Base-by-base conservation (phyloP, 2,329 filamentous ascomycete species). In the Plenodomus lindquistii region DNA sequence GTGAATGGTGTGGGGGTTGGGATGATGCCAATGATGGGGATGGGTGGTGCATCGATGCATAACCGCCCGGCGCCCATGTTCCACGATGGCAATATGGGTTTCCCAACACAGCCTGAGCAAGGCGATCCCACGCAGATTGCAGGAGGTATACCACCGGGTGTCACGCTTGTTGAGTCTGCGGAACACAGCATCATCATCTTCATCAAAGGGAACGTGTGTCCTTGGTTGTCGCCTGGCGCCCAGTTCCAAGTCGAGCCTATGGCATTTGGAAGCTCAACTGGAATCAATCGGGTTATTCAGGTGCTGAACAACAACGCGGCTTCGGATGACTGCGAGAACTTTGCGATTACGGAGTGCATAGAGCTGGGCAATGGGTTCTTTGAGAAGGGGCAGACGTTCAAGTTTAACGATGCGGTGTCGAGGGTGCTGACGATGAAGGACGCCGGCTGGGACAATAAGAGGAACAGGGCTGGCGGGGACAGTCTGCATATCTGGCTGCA, bases 311-410 rank as follows among this genome's bases (percentile, higher is more conserved):
- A 63, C 9, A 52, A 56, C 2, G 42, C 47, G n/a, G 21, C 39
- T 0, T 38, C 39, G 0, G 61, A 57, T 4, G 62, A 67, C n/a
- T 60, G 58, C 20, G 55, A 65, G 40, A 65, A 66, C 7, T 62
- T 57, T 37, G 67, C 64, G 0, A 42, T 71, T 10, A 69, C 64
- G 0, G 66, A 71, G 57, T 69, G 66, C 34, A 63, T 69, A 42
- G 68, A 71, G 54, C 44, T 69, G 46, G 67, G 64, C 2, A 67
- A 62, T 50, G 68, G 67, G 4, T 15, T 64, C 45, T 71, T 64
- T 65, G 66, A 66, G 48, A 69, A 70, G 54, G 66, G 69, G 1
- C 62, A 64, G 49, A 70, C 65, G 17, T 71, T 69, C 59, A 60
- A 66, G 45, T 65, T 57, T 42, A 63, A 59, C 2, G 65, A 65